Base-by-base conservation (phyloP, 441 rosid species). In the Isatis lusitanica region DNA sequence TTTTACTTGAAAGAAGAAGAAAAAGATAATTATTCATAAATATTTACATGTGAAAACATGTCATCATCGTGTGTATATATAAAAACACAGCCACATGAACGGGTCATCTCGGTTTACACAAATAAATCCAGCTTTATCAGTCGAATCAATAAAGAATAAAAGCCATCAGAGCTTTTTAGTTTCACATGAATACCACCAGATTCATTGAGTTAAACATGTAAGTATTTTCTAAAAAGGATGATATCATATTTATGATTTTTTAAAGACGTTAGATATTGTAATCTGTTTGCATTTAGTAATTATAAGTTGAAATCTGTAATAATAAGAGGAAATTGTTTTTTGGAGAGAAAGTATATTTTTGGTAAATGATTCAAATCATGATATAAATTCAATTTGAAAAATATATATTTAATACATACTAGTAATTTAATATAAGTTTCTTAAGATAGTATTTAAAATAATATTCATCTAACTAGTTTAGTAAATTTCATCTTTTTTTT, bases 121-220 rank as follows among this genome's bases (percentile, higher is more conserved):
- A 5, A 66, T 59, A 60, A 59, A 12, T 50, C 1, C 15, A 51
- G 31, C 33, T 56, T 61, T 68, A 31, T 11, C 39, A 75, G 69
- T 52, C 64, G 62, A 67, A 10, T 21, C 24, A 21, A 21, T 43
- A 51, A 61, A 67, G 69, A 43, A 61, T 68, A 26, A 8, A 68
- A 15, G 2, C 7, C 28, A 24, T 53, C 44, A 26, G 36, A 44
- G 16, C 15, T 68, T 69, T 62, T 61, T 50, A 53, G 58, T 68
- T 74, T 50, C 68, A 74, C 63, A 60, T 74, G 40, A 61, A 31
- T 31, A 28, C 39, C 55, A 68, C 56, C 47, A 58, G 30, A 66
- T 66, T 48, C 53, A 39, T 50, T 1, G 36, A 58, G 12, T 28
- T 74, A 73, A 53, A 64, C 31, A 53, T 71, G 63, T 71, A 8